These are phyloP conservation scores for Trichosporon faecale DNA, from an alignment of 1,284 basidiomycete species.

Conservation along the genomic window DNA sequence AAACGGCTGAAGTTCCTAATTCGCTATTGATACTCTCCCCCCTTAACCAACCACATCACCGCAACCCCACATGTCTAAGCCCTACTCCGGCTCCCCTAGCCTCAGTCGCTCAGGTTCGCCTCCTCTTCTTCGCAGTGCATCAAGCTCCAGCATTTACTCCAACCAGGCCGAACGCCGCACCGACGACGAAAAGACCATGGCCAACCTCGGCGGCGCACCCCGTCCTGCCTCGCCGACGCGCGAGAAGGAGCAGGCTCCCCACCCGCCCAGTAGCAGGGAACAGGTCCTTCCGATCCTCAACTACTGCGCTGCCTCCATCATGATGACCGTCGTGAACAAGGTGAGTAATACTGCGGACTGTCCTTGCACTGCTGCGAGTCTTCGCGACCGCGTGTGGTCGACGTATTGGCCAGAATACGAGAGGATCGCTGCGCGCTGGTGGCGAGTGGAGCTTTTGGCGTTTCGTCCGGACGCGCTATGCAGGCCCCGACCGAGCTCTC, in stretches of 20 bases:
- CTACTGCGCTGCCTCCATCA: constrained; percentile 90
- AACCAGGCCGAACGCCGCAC: constrained; percentile 20
- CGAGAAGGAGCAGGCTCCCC: constrained; percentile 7
- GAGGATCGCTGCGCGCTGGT: neutral
- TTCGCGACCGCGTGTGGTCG: neutral
- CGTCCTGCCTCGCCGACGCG: constrained; percentile 22
- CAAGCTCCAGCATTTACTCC: constrained; percentile 26
- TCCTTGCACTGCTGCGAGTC: neutral
- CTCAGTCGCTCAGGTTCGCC: constrained; percentile 41
- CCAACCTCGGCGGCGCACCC: constrained; percentile 29
- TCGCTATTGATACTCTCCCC: neutral
- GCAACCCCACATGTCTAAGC: constrained; percentile 38
- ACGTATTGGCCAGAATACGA: neutral
- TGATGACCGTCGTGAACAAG: constrained; percentile 99
- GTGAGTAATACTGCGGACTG: constrained; percentile 52
- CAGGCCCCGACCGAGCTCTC: neutral
- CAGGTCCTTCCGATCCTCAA: constrained; percentile 71
- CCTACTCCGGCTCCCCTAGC: constrained; percentile 40
- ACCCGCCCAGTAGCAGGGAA: constrained; percentile 33
- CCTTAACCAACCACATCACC: neutral
- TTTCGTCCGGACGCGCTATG: neutral
- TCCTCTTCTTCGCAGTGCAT: constrained; percentile 27
- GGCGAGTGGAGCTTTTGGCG: neutral
- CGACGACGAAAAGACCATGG: constrained; percentile 32
- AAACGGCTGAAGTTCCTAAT: neutral